Evolutionary conservation across 768 basidiomycete species (phyloP), one percentile per base, ranked within the genome.

Genomic region (Russula vinacea): DNA sequence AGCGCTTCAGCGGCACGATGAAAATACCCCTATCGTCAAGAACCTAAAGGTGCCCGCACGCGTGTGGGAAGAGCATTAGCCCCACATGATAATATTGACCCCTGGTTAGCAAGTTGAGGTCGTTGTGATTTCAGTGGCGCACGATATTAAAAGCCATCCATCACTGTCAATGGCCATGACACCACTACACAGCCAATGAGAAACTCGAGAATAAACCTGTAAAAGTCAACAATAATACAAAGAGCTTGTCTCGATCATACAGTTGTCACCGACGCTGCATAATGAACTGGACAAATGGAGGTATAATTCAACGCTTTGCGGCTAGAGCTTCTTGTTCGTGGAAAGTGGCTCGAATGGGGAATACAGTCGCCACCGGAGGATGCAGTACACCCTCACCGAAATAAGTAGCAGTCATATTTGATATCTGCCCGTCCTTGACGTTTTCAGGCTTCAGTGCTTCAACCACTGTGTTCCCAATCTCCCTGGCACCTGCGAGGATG

Each of bases 21-120:
- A 35, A 11, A 33, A 17, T 14, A 5, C 8, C 67, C 76, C 17
- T 66, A 81, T 85, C 85, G 87, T 76, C 16, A 87, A 74, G 70
- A 87, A 83, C 0, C 86, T 80, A 74, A 88, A 88, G 1, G 80
- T 80, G 14, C 81, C 11, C 0, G 80, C 80, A 8, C 1, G 86
- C 78, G 55, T 87, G 87, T 3, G 85, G 75, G 82, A 84, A 85
- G 40, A 88, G 73, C 6, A 86, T 71, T 5, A 73, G 16, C 85
- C 85, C 86, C 86, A 87, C 39, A 84, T 32, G 16, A 85, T 67
- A 60, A 88, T 81, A 72, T 88, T 88, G 3, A 62, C 75, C 10
- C 85, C 85, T 80, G 64, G 5, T 35, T 57, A 65, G 26, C 3
- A 26, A 24, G 50, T 58, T n/a, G n/a, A n/a, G 58, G 33, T 29